Evolutionary conservation across 148 eudicot genomes (phyloP), one percentile per base, ranked within the genome.

Genomic region (Cornus controversa): DNA sequence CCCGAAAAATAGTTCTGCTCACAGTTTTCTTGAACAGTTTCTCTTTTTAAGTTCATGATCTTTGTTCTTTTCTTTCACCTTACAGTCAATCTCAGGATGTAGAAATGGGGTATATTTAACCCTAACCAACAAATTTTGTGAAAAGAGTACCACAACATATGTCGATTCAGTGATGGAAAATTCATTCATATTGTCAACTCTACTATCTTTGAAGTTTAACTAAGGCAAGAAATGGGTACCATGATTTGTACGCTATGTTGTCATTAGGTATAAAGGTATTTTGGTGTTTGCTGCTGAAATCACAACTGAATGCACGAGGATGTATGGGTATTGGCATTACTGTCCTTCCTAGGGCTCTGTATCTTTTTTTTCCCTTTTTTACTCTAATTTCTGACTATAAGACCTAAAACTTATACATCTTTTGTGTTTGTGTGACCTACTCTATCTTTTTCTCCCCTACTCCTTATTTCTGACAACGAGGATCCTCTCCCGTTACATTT

Each of bases 21-120:
- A 67, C 47, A 76, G 16, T 28, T 76, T 66, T 75, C 27, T 20
- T 75, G 78, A 47, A 75, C 62, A 28, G 70, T 26, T 62, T 47
- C 58, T 69, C 9, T 65, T 0, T 11, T 63, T 18, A 40, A 69
- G 7, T 34, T n/a, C 27, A 23, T 10, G 2, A 6, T 54, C 28
- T 31, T 40, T 40, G 45, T 40, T 40, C 45, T 8, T 29, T 29
- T 54, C 2, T 58, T 10, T 58, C 28, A 57, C 31, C 62, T 14
- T n/a, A 47, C 26, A 26, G 14, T 72, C 26, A 22, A 72, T 37
- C 22, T 28, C 14, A 11, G 66, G 42, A 57, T n/a, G 9, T 54
- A 72, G 11, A 57, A 54, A 8, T 29, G 40, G 26, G 66, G 66
- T 18, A 6, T 10, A 23, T 36, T 24, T 6, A 34, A 62, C 67